Conservation (phyloP, 1,284 basidiomycete genomes). For the Trametes polyzona region DNA sequence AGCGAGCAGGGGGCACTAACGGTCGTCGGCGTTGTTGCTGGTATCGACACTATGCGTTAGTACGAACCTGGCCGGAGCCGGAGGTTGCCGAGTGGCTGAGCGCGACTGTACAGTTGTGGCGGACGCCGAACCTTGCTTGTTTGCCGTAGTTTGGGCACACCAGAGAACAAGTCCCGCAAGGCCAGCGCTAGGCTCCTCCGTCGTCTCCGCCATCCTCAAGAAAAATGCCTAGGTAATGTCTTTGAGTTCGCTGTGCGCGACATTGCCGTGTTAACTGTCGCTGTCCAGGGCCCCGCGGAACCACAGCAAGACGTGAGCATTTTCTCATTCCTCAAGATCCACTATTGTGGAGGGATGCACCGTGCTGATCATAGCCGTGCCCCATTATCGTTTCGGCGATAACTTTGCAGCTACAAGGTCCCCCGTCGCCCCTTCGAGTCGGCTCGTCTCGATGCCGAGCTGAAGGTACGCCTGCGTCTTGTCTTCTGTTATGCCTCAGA, state of each 20-base stretch:
- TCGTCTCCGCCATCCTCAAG: slow-evolving; percentile 54
- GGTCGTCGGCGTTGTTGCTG: slow-evolving; percentile 48
- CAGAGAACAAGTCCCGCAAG: slow-evolving; percentile 31
- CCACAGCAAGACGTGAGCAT: slow-evolving; percentile 86
- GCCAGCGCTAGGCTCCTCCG: slow-evolving; percentile 32
- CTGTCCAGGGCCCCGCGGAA: slow-evolving; percentile 80
- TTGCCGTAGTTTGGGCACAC: slow-evolving; percentile 28
- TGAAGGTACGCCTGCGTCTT: slow-evolving; percentile 71
- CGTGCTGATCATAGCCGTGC: slow-evolving; percentile 66
- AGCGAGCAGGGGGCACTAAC: slow-evolving; percentile 34
- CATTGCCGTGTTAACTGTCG: slow-evolving; percentile 41
- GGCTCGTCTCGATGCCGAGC: slow-evolving; percentile 98
- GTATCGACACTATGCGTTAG: slow-evolving; percentile 31
- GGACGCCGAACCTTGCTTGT: slow-evolving; percentile 31
- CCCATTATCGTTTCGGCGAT: slow-evolving; percentile 52
- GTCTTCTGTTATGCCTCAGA: slow-evolving; percentile 1
- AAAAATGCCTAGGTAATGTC: slow-evolving; percentile 81
- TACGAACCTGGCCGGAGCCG: slow-evolving; percentile 20
- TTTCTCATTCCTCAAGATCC: slow-evolving; percentile 62
- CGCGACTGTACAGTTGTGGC: slow-evolving; percentile 51
- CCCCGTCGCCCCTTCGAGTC: slow-evolving; percentile 97
- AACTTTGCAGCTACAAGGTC: slow-evolving; percentile 88
- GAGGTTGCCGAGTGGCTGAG: slow-evolving; percentile 39
- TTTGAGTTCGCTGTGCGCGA: slow-evolving; percentile 19
- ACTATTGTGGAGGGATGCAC: slow-evolving; percentile 66